These are phyloP conservation scores for Saccharum hybrid DNA, from an alignment of 202 grass and related monocot species.

Conservation along the genomic window DNA sequence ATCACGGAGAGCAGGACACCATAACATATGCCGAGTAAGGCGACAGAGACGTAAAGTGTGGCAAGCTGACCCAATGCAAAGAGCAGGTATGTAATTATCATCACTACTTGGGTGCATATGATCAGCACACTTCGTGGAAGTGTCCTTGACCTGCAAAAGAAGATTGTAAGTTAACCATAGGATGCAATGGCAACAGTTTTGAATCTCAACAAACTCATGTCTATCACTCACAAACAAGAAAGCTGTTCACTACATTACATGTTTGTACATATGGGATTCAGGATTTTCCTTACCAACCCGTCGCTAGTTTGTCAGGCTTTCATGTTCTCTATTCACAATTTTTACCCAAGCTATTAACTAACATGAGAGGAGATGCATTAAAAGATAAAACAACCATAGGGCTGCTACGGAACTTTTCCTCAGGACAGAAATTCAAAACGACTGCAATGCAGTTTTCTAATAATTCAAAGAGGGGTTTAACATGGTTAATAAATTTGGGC, in stretches of 20 bases:
- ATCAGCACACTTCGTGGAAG: slow-evolving; percentile 77
- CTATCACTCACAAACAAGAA: slow-evolving; percentile 18
- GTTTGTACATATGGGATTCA: neutral
- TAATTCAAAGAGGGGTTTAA: neutral
- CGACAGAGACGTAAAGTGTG: slow-evolving; percentile 61
- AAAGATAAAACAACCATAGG: neutral
- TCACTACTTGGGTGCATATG: slow-evolving; percentile 69
- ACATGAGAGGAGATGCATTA: neutral
- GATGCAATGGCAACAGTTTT: neutral
- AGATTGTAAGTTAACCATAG: slow-evolving; percentile 10
- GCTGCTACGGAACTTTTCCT: neutral
- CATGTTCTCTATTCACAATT: neutral
- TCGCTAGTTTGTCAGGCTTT: neutral
- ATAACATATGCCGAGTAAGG: slow-evolving; percentile 72
- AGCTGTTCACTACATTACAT: neutral
- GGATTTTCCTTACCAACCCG: neutral
- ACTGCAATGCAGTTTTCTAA: neutral
- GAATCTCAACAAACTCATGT: neutral
- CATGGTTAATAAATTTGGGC: neutral
- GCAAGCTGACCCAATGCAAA: slow-evolving; percentile 53
- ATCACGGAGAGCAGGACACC: slow-evolving; percentile 74
- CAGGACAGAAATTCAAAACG: neutral
- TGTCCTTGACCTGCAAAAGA: slow-evolving; percentile 75
- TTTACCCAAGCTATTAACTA: neutral
- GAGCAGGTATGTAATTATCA: slow-evolving; percentile 82